phyloP scores from a whole-genome alignment of 371 early-diverging fungal species.

The Mucor piriformis region DNA sequence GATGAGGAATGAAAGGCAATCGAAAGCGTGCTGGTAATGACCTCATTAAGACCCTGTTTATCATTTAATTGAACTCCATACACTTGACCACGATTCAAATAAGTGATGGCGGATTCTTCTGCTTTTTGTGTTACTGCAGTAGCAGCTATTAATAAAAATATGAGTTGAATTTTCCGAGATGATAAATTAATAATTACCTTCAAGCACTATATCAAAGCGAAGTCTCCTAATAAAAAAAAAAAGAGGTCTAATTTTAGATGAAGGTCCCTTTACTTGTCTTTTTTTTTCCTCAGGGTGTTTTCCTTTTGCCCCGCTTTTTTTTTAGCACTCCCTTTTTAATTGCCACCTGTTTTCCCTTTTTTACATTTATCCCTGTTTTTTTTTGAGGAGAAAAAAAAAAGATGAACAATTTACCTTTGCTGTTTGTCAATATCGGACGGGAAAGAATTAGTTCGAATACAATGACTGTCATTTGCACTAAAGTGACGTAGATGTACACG shows the following conservation, averaged over 20 bases:
- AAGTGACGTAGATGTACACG: slow-evolving; percentile 22
- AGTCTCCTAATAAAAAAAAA: no score
- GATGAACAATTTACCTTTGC: slow-evolving; percentile 4
- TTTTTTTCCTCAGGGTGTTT: neutral
- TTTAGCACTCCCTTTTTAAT: slow-evolving; percentile 2
- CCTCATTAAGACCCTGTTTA: slow-evolving; percentile 42
- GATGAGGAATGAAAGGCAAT: slow-evolving; percentile 77
- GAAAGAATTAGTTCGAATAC: slow-evolving; percentile 10
- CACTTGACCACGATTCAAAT: slow-evolving; percentile 52
- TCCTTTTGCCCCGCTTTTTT: neutral
- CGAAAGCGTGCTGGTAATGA: slow-evolving; percentile 61
- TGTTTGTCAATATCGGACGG: neutral
- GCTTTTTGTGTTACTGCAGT: slow-evolving; percentile 34
- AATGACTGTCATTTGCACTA: slow-evolving; percentile 23
- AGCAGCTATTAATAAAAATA: slow-evolving; percentile 15
- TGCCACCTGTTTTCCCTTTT: neutral
- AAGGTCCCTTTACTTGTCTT: slow-evolving; percentile 6
- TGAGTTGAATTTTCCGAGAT: neutral
- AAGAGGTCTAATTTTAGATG: slow-evolving; percentile 5
- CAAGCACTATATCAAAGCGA: slow-evolving; percentile 31
- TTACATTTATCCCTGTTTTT: neutral
- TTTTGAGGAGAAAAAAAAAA: neutral
- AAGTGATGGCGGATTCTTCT: slow-evolving; percentile 34
- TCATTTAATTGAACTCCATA: slow-evolving; percentile 60
- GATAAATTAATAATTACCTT: slow-evolving; percentile 24